Percentiles rank a stretch among this genome's conserved stretches.
Evolutionary conservation across 495 filamentous ascomycete species (phyloP).

Genomic region (Amniculicola lignicola): DNA sequence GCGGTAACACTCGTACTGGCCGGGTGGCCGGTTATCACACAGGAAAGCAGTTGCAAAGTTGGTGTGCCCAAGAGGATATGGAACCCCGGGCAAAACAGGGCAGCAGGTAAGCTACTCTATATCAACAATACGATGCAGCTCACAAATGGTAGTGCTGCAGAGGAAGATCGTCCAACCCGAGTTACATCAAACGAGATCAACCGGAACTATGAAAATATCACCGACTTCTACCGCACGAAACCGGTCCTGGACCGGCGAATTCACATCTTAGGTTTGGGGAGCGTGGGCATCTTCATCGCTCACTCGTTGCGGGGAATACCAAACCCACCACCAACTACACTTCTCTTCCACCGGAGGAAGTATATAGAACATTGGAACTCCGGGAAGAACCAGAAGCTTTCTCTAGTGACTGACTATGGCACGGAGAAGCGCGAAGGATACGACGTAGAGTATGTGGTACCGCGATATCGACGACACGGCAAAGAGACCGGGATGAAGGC

Average conservation of each 20-base stretch:
- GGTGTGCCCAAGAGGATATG: constrained; percentile 8
- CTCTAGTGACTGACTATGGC: constrained; percentile 40
- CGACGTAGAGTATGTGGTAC: constrained; percentile 49
- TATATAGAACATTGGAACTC: constrained; percentile 41
- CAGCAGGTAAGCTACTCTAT: constrained; percentile 2
- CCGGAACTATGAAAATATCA: neutral
- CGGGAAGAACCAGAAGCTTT: constrained; percentile 32
- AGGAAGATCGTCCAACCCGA: neutral
- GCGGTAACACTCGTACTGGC: constrained; percentile 30
- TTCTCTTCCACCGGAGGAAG: constrained; percentile 50
- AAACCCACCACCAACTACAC: constrained; percentile 58
- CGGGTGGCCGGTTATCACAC: constrained; percentile 32
- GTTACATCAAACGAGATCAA: neutral
- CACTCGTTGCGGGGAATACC: constrained; percentile 56
- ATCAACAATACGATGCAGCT: neutral
- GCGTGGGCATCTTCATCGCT: constrained; percentile 58
- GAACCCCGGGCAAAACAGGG: constrained; percentile 10
- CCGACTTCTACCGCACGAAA: constrained; percentile 29
- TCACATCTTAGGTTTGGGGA: constrained; percentile 59
- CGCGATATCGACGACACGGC: constrained; percentile 20
- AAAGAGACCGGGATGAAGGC: constrained; percentile 16
- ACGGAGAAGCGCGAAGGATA: constrained; percentile 46
- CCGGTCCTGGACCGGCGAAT: constrained; percentile 39
- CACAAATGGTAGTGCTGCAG: neutral
- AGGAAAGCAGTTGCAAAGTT: neutral